Base-by-base conservation (phyloP, 495 filamentous ascomycete genomes). In the Penicillium subrubescens region DNA sequence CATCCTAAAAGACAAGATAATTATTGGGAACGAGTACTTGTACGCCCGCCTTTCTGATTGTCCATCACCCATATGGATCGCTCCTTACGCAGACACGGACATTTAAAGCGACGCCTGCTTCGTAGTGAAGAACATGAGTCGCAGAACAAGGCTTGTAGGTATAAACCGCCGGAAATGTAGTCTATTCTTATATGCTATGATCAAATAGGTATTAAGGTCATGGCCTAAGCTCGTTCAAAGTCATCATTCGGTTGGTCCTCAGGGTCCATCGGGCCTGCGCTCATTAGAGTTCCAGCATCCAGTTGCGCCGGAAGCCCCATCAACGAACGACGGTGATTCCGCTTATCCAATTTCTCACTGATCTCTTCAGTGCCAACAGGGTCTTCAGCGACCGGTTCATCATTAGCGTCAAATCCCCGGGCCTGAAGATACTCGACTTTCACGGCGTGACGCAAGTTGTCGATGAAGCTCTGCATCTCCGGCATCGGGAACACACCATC, bases 391-490 rank as follows among this genome's bases (percentile, higher is more conserved):
- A 57, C 68, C n/a, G 71, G 59, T 15, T 77, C 76, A 35, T 83
- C 77, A 8, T 50, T 67, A 64, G 62, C 75, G 66, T 66, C 69
- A 64, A 74, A 66, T 17, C 71, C 79, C 76, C 65, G 77, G 39
- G 70, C 73, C 67, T 67, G 79, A 59, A 74, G 73, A 71, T 72
- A 79, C 57, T 84, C 83, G 21, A 87, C 79, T 57, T 85, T 86
- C 43, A 90, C 76, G 29, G 83, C 76, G 59, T 83, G 86, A 14
- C 85, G 78, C 29, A 95, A 79, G 8, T 83, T 82, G 34, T 86
- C 83, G 37, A 92, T 70, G 67, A 91, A 91, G 27, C 56, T 70
- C 53, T 81, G 79, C 79, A 78, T 90, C 76, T 79, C 84, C 72
- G 64, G 86, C 84, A 79, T 86, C 37, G 61, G 70, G 64, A 84